Base-by-base conservation (phyloP, 1,139 yeast species). In the Saccharomyces hybrid region DNA sequence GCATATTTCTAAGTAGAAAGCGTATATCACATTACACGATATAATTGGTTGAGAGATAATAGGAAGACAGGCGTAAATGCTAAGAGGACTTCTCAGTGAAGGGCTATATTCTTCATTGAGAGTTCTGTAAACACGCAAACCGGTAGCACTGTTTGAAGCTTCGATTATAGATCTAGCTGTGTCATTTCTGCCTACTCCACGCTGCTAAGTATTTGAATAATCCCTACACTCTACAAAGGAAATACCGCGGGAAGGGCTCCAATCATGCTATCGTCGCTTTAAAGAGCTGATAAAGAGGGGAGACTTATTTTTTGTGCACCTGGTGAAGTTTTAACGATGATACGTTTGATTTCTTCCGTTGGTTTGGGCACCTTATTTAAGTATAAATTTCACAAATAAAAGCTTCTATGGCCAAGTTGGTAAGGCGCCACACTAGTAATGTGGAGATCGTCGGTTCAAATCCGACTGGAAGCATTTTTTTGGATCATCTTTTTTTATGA, bases 321-420 rank as follows among this genome's bases (percentile, higher is more conserved):
- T 29, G 34, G 34, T 29, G 6, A 3, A 3, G 34, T 29, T 29
- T 29, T 29, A 29, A 29, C 32, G 11, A 29, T 7, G 32, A 7
- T 29, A 7, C 11, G 32, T 29, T 29, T 7, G 11, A 7, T 29
- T 29, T 7, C n/a, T 29, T 29, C 6, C n/a, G 14, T 29, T 29
- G 4, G 34, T 29, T 29, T 29, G 34, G 34, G 4, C 34, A 29
- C 5, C 4, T 29, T 4, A 11, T 29, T 29, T 29, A 29, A 0
- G 6, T 11, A 4, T 29, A 2, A 2, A 11, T 29, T 12, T n/a
- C 26, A 24, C 48, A 46, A 24, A 11, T 29, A 34, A 6, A 14
- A 55, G 70, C 70, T 65, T 66, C 66, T 65, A 65, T 65, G 70
- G 69, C 70, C 70, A 66, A 66, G 70, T 66, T 66, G 70, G 70